Base-by-base conservation (phyloP, 495 filamentous ascomycete genomes). In the Haplographium delicatum region DNA sequence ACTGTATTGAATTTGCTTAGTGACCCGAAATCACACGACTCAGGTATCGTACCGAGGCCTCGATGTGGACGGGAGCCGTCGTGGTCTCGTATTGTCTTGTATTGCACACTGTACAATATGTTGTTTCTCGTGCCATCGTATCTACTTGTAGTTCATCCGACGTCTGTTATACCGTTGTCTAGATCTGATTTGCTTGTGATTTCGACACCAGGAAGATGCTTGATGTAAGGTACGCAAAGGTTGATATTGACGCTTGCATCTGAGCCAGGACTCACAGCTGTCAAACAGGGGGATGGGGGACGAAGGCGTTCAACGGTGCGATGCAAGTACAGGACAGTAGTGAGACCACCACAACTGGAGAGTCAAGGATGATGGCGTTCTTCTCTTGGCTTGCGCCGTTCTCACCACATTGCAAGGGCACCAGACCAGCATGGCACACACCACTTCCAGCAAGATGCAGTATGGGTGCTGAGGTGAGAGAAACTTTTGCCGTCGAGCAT, bases 331-430 rank as follows among this genome's bases (percentile, higher is more conserved):
- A 37, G 37, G 27, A 3, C 26, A 20, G 18, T 15, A 19, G 35
- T 39, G 35, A 39, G 35, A 39, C 35, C 33, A 35, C 33, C 35
- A 31, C 13, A 13, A 26, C 22, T 15, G 42, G 34, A 35, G 47
- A 44, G 23, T 47, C 47, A 50, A 47, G 54, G 54, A 44, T 57
- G 48, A 57, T 57, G 42, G 54, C 54, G 54, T 47, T 37, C 27
- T 4, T 28, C 28, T 49, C 48, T 23, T 44, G 20, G 27, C 35
- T 24, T 20, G 41, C 22, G 43, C 47, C 41, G 46, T 46, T 57
- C 43, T 25, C 19, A 37, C 8, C 38, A 47, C 46, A 46, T 43
- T 46, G 41, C 41, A 40, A 46, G 30, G 30, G 18, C 33, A 25
- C 35, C 20, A 37, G 23, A 22, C 43, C 19, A 20, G 43, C 47